phyloP scores from a whole-genome alignment of 768 basidiomycete species.

The Boletus subcaerulescens region DNA sequence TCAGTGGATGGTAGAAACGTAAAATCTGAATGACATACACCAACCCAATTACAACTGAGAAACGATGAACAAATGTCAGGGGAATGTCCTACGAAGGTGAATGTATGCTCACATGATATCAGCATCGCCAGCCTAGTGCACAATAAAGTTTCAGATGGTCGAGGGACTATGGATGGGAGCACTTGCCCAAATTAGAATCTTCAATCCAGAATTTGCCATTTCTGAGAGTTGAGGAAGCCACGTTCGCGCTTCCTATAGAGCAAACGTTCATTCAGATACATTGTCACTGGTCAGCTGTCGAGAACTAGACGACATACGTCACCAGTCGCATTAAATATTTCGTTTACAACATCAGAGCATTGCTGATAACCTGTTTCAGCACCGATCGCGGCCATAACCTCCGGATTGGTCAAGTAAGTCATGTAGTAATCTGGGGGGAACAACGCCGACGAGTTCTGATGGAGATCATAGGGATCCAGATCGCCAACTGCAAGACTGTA shows the following conservation, averaged over 20 bases:
- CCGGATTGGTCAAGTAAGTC: slow-evolving; percentile 39
- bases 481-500: slow-evolving; percentile 50
- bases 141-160: background rate
- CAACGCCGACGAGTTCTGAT: slow-evolving; percentile 48
- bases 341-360: slow-evolving; percentile 44
- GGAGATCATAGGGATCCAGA: slow-evolving; percentile 53
- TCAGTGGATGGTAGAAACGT: background rate
- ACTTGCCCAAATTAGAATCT: slow-evolving; percentile 41
- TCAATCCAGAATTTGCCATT: slow-evolving; percentile 36
- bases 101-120: slow-evolving; percentile 23
- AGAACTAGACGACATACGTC: slow-evolving; percentile 41
- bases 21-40: slow-evolving; percentile 30
- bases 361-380: slow-evolving; percentile 47
- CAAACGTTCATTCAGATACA: background rate
- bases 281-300: no score
- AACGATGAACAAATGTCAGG: slow-evolving; percentile 4
- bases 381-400: slow-evolving; percentile 46
- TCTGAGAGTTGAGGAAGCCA: slow-evolving; percentile 36
- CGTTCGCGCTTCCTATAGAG: slow-evolving; percentile 33
- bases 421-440: slow-evolving; percentile 61
- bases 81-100: background rate
- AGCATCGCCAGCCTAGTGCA: slow-evolving; percentile 25
- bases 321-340: slow-evolving; percentile 49
- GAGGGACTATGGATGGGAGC: no score
- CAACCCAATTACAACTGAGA: slow-evolving; percentile 22